Evolutionary conservation across 768 basidiomycete species (phyloP), one percentile per base, ranked within the genome.

Genomic region (Infundibulicybe gibba): DNA sequence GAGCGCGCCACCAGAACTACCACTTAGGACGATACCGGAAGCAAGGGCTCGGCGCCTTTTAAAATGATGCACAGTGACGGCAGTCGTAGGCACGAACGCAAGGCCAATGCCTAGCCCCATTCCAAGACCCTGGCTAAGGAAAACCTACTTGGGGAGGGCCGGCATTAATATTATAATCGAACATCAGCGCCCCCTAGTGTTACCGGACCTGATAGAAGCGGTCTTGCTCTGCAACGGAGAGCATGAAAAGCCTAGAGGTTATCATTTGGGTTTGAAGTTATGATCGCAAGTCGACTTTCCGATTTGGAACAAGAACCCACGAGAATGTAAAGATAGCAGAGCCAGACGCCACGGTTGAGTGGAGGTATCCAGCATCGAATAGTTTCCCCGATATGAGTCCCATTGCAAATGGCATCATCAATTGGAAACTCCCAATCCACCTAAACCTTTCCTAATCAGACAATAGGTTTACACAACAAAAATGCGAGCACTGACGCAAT

Each of bases 81-180:
- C 70, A 19, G 80, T 55, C 6, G 74, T 67, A 0, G 81, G 81
- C 1, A 81, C 51, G 55, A 80, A 81, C 52, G 80, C 66, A 32
- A 81, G 51, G 1, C 80, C 80, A 64, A 75, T 72, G 16, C 79
- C 78, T 14, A 80, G 58, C 0, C 81, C 81, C 66, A 76, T 73
- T 0, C 76, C 79, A 6, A 82, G 59, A 1, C 77, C 79, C 62
- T 83, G 80, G 0, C 76, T 65, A 2, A 83, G 65, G 51, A 81
- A 75, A 14, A 72, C 66, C 51, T 56, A 20, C 34, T 14, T 31
- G 40, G 41, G 34, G 38, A 32, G 25, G 30, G n/a, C 11, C 13
- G 31, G 3, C n/a, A 14, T 17, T 40, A 13, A 15, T n/a, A n/a
- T n/a, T n/a, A n/a, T n/a, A n/a, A n/a, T n/a, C n/a, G n/a, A n/a